Evolutionary conservation across 75 land plant genomes (phyloP).

Genomic region (Sequoiadendron giganteum): DNA sequence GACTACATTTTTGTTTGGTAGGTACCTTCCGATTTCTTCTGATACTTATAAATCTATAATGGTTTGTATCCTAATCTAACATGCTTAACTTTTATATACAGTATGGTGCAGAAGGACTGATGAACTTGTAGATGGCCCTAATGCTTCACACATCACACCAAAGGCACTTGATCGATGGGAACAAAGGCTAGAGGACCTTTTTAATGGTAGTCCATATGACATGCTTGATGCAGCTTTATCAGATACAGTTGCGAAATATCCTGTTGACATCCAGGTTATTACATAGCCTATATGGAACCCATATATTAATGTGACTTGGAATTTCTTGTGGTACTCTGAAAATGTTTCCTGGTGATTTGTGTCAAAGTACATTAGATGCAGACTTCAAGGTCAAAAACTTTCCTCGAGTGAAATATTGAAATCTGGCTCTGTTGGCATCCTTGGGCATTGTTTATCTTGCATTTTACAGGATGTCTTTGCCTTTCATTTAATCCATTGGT

Average conservation of each 20-base stretch:
- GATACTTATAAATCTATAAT: neutral
- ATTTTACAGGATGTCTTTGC: neutral
- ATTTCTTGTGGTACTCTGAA: neutral
- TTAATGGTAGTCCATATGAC: slow-evolving; percentile 75
- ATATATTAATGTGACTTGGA: neutral
- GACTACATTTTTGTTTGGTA: neutral
- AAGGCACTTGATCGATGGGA: slow-evolving; percentile 91
- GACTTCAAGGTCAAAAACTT: neutral
- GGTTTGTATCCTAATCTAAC: neutral
- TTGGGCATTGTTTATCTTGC: neutral
- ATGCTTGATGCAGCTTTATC: slow-evolving; percentile 91
- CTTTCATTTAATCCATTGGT: neutral
- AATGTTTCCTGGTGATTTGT: neutral
- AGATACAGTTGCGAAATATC: slow-evolving; percentile 70
- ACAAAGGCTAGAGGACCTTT: slow-evolving; percentile 77
- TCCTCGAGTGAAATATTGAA: neutral
- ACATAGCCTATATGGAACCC: neutral
- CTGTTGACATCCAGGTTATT: slow-evolving; percentile 85
- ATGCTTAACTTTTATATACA: slow-evolving; percentile 24
- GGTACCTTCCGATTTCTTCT: neutral
- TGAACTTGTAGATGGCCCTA: slow-evolving; percentile 95
- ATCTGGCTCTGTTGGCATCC: neutral
- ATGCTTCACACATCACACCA: slow-evolving; percentile 71
- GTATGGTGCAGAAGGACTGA: slow-evolving; percentile 98
- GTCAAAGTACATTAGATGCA: neutral